Evolutionary conservation across 1,284 basidiomycete genomes (phyloP).

Genomic region (Lignosus rhinocerotis): DNA sequence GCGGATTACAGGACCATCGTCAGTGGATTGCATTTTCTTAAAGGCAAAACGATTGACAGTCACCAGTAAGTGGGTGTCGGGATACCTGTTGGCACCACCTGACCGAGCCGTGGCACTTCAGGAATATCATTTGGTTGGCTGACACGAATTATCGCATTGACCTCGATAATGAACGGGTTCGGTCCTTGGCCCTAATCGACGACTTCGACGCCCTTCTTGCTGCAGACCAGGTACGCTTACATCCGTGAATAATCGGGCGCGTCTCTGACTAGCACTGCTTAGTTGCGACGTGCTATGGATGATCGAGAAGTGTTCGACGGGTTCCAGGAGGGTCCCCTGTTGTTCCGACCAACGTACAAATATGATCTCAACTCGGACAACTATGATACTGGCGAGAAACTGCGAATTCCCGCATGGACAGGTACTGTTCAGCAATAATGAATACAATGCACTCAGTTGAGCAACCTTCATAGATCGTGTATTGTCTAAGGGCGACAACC

Average conservation of each 20-base stretch:
- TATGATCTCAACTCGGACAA: conserved; percentile 82
- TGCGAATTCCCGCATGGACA: conserved; percentile 97
- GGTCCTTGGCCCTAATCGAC: conserved; percentile 60
- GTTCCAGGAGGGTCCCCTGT: conserved; percentile 86
- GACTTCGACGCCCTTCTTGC: conserved; percentile 76
- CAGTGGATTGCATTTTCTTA: conserved; percentile 81
- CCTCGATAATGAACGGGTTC: conserved; percentile 79
- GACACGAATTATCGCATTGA: conserved; percentile 97
- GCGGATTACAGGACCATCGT: conserved; percentile 90
- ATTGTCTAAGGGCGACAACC: conserved; percentile 72
- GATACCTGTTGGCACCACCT: not conserved
- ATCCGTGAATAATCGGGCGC: not conserved
- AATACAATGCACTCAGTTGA: not conserved
- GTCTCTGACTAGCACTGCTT: not conserved
- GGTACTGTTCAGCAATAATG: conserved; percentile 46
- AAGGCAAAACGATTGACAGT: conserved; percentile 84
- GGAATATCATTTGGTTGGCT: conserved; percentile 90
- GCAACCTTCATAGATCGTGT: conserved; percentile 71
- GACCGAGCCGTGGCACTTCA: conserved; percentile 31
- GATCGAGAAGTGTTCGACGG: conserved; percentile 74
- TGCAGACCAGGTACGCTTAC: conserved; percentile 76
- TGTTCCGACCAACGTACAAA: conserved; percentile 89
- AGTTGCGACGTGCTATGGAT: conserved; percentile 77
- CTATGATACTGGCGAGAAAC: conserved; percentile 97
- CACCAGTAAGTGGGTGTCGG: conserved; percentile 72